A percentile compares a stretch with the other conserved stretches of the same genome.
Conservation (phyloP, 257 asterid genomes). For the Scutellaria minor region DNA sequence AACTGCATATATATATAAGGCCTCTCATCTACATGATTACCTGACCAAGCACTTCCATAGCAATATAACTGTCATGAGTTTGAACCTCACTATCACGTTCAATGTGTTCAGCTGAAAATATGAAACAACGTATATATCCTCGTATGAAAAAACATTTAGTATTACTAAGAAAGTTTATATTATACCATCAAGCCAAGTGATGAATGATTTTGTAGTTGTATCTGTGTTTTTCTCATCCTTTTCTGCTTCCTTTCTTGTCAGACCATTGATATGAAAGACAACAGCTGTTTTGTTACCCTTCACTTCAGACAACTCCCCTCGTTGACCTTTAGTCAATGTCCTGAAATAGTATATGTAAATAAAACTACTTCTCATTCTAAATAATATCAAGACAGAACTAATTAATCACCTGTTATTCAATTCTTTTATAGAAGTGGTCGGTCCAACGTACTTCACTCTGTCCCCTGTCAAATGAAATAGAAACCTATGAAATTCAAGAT, state of each 20-base stretch:
- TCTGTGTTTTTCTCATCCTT: no score
- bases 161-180: no score
- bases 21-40: constrained; percentile 37
- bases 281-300: no score
- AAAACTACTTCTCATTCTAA: neutral
- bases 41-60: constrained; percentile 73
- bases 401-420: constrained; percentile 60
- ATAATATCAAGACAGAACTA: neutral
- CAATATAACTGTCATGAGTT: constrained; percentile 61
- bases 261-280: no score
- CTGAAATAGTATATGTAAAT: neutral
- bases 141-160: neutral
- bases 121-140: neutral
- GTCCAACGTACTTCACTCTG: constrained; percentile 73
- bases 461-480: constrained; percentile 58
- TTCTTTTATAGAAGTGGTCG: constrained; percentile 51
- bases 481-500: neutral
- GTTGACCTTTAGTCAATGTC: no score
- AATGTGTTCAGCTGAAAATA: constrained; percentile 54
- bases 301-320: no score
- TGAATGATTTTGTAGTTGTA: no score
- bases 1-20: neutral
- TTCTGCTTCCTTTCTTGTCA: no score
- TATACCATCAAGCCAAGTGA: no score
- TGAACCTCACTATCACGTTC: constrained; percentile 61